Base-by-base conservation (phyloP, 2,329 filamentous ascomycete genomes). In the Phialocephala subalpina region DNA sequence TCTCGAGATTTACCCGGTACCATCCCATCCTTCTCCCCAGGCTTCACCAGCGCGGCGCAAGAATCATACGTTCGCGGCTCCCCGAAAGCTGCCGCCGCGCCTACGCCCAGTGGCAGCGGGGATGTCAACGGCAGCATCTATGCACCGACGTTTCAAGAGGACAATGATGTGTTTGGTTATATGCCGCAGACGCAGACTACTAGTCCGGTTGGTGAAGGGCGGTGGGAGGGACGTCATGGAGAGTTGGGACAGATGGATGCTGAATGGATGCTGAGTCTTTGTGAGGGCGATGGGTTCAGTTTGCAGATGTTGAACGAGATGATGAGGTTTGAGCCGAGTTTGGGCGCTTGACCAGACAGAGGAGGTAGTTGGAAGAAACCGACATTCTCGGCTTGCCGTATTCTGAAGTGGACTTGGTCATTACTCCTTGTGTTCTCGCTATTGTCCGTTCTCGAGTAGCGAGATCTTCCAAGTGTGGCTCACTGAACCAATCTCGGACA, bases 191-290 rank as follows among this genome's bases (percentile, higher is more conserved):
- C 67, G 1, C 61, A 69, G 11, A 60, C 58, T 9, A 22, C 47
- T 8, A 69, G 62, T 53, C 64, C 66, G 60, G 62, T 60, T 12
- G 64, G 62, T 14, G 64, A 64, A 20, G 66, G 68, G 1, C 38
- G 70, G n/a, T 70, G 69, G 65, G 70, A 73, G 56, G 72, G 71
- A 1, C 62, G 71, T 25, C 64, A 69, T 57, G 70, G 70, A 25
- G 72, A 73, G 60, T 22, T 73, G 65, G 72, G 71, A 25, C 70
- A 73, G 62, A 72, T 73, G 70, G 71, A 73, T 66, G 66, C 71
- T 7, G 70, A 71, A 60, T 72, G 70, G 69, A 64, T 71, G 42
- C 59, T 72, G 61, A 70, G 69, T 62, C 40, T 72, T 57, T 72
- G 66, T 22, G 55, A 71, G 40, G 65, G 62, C 29, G 69, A 70